phyloP scores from a whole-genome alignment of 148 eudicot genomes.

The Rhododendron williamsianum region DNA sequence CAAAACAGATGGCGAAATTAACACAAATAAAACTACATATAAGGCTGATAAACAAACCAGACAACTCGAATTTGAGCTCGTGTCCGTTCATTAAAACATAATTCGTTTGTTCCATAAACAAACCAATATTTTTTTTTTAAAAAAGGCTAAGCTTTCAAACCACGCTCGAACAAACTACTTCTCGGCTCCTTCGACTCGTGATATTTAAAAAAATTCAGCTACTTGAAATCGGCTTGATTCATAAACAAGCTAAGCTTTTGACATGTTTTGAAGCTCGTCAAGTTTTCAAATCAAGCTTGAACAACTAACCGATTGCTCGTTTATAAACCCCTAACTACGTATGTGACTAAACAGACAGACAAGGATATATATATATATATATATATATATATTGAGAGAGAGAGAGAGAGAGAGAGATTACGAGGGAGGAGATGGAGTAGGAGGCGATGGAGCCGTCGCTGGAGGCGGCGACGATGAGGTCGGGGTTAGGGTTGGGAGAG shows the following conservation, averaged over 20 bases:
- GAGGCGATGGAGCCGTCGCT: constrained; percentile 81
- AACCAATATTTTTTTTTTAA: background rate
- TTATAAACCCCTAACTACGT: too few relatives aligned
- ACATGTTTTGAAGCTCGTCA: background rate
- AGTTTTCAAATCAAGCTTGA: background rate
- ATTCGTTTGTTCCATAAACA: background rate
- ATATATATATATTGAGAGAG: background rate
- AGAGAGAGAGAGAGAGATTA: constrained; percentile 10
- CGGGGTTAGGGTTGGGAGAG: constrained; percentile 40
- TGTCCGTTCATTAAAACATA: background rate
- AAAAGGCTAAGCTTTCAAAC: background rate
- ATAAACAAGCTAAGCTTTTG: background rate
- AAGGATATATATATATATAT: background rate
- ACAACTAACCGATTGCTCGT: background rate
- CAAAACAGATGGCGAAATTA: background rate
- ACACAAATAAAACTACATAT: background rate
- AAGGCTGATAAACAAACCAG: background rate
- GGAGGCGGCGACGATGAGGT: constrained; percentile 70
- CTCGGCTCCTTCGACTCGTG: background rate
- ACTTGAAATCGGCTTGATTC: background rate
- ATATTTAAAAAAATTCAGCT: too few relatives aligned
- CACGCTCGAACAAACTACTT: background rate
- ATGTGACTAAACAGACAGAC: background rate
- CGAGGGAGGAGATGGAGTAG: constrained; percentile 63
- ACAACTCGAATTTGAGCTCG: background rate